phyloP scores from a whole-genome alignment of 768 basidiomycete species.

The Serendipita sp. region DNA sequence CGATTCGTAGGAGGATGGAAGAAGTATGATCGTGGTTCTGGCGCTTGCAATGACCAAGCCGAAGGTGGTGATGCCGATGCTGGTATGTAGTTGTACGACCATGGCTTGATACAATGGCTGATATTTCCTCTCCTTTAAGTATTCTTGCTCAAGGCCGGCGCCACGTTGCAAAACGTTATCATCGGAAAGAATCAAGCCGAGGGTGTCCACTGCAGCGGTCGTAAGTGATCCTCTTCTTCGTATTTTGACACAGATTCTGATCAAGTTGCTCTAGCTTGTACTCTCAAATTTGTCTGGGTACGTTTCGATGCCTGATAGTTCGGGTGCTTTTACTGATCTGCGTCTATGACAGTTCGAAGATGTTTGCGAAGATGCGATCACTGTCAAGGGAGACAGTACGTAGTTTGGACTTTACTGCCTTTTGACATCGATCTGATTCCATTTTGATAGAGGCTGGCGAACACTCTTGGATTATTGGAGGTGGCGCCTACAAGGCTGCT shows the following conservation, averaged over 20 bases:
- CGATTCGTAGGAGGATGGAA: neutral
- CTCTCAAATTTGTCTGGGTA: conserved; percentile 9
- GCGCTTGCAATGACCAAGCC: conserved; percentile 22
- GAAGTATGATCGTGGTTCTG: conserved; percentile 23
- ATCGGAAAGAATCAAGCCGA: conserved; percentile 28
- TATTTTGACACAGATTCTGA: neutral
- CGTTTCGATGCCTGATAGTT: too few species aligned
- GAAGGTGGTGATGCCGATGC: conserved; percentile 27
- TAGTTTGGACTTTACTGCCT: conserved; percentile 12
- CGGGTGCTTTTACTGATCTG: too few species aligned
- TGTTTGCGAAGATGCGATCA: conserved; percentile 26
- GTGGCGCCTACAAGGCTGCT: neutral
- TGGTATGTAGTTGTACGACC: conserved; percentile 10
- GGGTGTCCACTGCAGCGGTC: conserved; percentile 24
- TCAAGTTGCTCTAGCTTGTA: neutral
- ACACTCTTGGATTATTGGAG: neutral
- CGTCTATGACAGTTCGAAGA: conserved; percentile 11
- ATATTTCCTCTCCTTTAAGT: conserved; percentile 16
- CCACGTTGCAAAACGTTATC: conserved; percentile 24
- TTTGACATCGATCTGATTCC: neutral
- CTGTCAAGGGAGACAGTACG: conserved; percentile 25
- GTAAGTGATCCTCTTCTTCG: neutral
- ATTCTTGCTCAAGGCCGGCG: conserved; percentile 27
- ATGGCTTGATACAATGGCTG: conserved; percentile 8
- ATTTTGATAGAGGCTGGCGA: neutral